These are phyloP conservation scores for Penicillium psychrosexuale DNA, from an alignment of 2,329 filamentous ascomycete genomes.

Conservation along the genomic window DNA sequence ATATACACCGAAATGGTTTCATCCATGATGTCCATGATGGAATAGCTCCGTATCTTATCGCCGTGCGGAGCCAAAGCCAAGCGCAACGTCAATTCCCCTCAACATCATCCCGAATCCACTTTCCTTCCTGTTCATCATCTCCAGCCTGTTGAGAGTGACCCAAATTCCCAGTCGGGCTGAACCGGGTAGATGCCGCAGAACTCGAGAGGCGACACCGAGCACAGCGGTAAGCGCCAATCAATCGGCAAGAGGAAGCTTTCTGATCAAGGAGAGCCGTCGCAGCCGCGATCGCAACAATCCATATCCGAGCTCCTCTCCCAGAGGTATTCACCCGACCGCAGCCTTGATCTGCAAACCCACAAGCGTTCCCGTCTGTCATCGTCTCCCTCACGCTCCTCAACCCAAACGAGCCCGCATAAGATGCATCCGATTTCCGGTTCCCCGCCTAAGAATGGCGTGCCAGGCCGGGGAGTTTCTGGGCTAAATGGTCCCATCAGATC, in stretches of 20 bases:
- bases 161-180: constrained; percentile 25
- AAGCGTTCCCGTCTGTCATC: constrained; percentile 43
- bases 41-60: constrained; percentile 25
- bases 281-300: constrained; percentile 40
- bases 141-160: neutral
- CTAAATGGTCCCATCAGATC: constrained; percentile 31
- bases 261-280: constrained; percentile 34
- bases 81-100: constrained; percentile 23
- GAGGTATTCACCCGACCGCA: constrained; percentile 22
- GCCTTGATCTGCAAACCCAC: constrained; percentile 31
- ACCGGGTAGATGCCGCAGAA: constrained; percentile 46
- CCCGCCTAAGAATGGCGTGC: constrained; percentile 37
- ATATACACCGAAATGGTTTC: too few relatives aligned
- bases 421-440: constrained; percentile 55
- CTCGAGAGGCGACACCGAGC: constrained; percentile 37
- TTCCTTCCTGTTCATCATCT: constrained; percentile 9
- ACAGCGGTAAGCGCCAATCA: constrained; percentile 45
- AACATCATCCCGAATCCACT: constrained; percentile 3
- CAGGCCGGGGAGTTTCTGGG: constrained; percentile 47
- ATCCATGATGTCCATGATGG: neutral
- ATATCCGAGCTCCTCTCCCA: constrained; percentile 47
- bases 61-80: constrained; percentile 21
- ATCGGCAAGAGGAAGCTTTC: constrained; percentile 43
- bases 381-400: constrained; percentile 21
- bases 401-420: constrained; percentile 34